Evolutionary conservation across 139 green algal species (phyloP).

Genomic region (Micromonas pusilla): DNA sequence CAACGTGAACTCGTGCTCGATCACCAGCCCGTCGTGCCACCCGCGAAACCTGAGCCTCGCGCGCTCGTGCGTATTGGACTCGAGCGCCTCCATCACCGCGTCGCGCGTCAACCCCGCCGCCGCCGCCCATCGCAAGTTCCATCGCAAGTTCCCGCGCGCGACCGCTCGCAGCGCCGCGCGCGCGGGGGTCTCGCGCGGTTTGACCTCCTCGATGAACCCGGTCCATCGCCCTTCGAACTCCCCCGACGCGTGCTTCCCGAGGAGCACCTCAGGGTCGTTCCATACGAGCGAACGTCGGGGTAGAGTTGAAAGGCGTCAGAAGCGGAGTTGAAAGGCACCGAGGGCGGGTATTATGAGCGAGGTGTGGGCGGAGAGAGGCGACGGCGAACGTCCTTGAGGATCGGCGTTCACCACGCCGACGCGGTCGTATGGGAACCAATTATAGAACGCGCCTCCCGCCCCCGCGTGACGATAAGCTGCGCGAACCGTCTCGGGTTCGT

Average conservation of each 20-base stretch:
- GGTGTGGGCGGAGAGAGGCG: too few species aligned
- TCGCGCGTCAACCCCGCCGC: neutral
- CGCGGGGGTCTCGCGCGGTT: neutral
- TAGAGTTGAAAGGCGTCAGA: too few species aligned
- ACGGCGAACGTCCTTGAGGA: too few species aligned
- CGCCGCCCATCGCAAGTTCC: neutral
- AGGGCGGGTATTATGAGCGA: too few species aligned
- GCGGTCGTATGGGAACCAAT: too few species aligned
- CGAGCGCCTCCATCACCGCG: neutral
- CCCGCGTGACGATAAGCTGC: constrained; percentile 9
- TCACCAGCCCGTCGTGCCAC: neutral
- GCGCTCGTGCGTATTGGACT: neutral
- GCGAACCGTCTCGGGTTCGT: neutral
- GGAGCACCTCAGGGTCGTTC: neutral
- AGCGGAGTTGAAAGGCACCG: too few species aligned
- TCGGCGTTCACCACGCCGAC: too few species aligned
- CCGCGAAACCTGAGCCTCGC: neutral
- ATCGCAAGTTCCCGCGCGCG: neutral
- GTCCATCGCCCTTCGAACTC: constrained; percentile 11
- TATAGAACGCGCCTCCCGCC: too few species aligned
- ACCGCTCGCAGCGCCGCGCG: neutral
- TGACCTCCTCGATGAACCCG: neutral
- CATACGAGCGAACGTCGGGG: too few species aligned
- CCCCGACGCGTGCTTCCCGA: neutral
- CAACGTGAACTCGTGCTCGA: constrained; percentile 18